A percentile compares a stretch with the other conserved stretches of the same genome.
These are phyloP conservation scores for Anethum foeniculum DNA, from an alignment of 140 eudicot species.

Conservation along the genomic window DNA sequence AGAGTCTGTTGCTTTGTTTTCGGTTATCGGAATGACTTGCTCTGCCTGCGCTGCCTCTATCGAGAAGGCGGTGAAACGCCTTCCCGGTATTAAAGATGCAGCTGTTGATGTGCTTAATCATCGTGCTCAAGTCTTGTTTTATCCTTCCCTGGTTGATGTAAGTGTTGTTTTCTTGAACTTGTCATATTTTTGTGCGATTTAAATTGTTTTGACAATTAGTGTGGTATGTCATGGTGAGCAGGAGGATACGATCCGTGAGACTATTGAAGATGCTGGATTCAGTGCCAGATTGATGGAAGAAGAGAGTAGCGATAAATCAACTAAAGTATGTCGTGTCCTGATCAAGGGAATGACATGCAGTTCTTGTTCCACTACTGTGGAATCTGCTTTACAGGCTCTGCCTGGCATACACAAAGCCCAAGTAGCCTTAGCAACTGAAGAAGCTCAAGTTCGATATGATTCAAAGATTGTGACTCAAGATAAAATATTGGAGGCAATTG, in stretches of 20 bases:
- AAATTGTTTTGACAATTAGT: no score
- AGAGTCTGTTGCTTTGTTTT: slow-evolving; percentile 53
- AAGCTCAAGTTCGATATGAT: slow-evolving; percentile 76
- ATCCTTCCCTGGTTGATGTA: slow-evolving; percentile 55
- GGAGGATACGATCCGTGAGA: slow-evolving; percentile 77
- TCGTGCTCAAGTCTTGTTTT: slow-evolving; percentile 74
- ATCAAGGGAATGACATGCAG: slow-evolving; percentile 93
- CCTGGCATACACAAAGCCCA: slow-evolving; percentile 67
- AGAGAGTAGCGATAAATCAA: slow-evolving; percentile 36
- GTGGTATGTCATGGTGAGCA: slow-evolving; percentile 10
- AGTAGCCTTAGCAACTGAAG: slow-evolving; percentile 89
- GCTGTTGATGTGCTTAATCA: slow-evolving; percentile 74
- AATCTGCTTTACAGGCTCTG: slow-evolving; percentile 38
- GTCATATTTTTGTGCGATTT: no score
- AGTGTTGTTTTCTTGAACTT: slow-evolving; percentile 15
- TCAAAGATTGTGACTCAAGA: slow-evolving; percentile 38
- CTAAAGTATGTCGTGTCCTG: slow-evolving; percentile 62
- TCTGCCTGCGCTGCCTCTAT: slow-evolving; percentile 93
- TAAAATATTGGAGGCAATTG: slow-evolving; percentile 42
- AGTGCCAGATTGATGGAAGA: slow-evolving; percentile 46
- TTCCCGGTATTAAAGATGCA: slow-evolving; percentile 81
- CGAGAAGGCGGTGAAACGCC: slow-evolving; percentile 86
- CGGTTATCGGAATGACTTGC: slow-evolving; percentile 87
- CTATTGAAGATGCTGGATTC: slow-evolving; percentile 88
- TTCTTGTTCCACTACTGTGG: slow-evolving; percentile 67